Evolutionary conservation across 306 rosid species (phyloP).

Genomic region (Castanea mollissima): DNA sequence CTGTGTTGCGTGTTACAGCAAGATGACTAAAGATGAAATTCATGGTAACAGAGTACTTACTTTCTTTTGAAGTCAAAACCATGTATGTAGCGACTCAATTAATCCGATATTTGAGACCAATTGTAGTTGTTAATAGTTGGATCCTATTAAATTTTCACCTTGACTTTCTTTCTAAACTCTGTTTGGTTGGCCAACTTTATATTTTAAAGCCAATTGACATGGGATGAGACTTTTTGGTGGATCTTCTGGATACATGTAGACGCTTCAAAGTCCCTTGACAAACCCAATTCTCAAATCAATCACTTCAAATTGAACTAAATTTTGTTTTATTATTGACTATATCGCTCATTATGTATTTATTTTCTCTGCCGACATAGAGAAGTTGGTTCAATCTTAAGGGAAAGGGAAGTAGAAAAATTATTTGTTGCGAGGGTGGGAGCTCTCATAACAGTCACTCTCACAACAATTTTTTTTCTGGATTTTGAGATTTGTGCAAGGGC

Average conservation of each 20-base stretch:
- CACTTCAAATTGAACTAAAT: no score
- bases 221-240: conserved; percentile 34
- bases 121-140: conserved; percentile 37
- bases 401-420: neutral
- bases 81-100: conserved; percentile 29
- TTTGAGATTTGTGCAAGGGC: no score
- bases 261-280: conserved; percentile 28
- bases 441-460: no score
- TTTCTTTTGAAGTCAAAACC: conserved; percentile 33
- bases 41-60: neutral
- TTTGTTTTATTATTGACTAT: neutral
- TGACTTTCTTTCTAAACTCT: conserved; percentile 43
- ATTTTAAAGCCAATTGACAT: conserved; percentile 15
- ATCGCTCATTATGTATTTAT: neutral
- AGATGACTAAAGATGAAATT: neutral
- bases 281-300: conserved; percentile 30
- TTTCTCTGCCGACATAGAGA: neutral
- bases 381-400: neutral
- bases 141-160: conserved; percentile 33
- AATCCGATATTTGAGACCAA: conserved; percentile 24
- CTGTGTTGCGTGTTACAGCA: neutral
- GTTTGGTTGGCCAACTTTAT: conserved; percentile 28
- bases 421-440: neutral
- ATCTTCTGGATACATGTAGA: conserved; percentile 43
- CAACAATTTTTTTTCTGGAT: no score